Evolutionary conservation across 2,329 filamentous ascomycete species (phyloP).

Genomic region (Xylariaceae sp.): DNA sequence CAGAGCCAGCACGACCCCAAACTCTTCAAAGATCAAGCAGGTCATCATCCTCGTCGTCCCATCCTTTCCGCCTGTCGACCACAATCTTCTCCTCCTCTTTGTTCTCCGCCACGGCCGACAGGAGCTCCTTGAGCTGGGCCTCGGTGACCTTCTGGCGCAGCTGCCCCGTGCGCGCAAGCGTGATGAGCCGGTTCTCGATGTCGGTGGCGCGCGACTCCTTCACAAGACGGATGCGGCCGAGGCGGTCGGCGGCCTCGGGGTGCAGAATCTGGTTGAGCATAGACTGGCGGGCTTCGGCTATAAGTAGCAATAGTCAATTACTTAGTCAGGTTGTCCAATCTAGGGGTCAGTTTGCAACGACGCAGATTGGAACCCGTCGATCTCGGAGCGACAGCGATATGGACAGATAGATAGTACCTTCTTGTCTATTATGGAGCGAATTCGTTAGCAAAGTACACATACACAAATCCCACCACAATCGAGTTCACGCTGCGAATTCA

Average conservation of each 20-base stretch:
- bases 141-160: slow-evolving; percentile 84
- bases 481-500: neutral
- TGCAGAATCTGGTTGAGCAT: slow-evolving; percentile 91
- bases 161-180: slow-evolving; percentile 84
- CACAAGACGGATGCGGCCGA: slow-evolving; percentile 91
- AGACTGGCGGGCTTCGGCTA: slow-evolving; percentile 65
- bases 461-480: neutral
- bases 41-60: slow-evolving; percentile 79
- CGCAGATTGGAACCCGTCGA: neutral
- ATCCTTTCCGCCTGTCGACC: slow-evolving; percentile 75
- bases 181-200: slow-evolving; percentile 89
- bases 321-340: neutral
- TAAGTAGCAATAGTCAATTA: neutral
- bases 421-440: slow-evolving; percentile 35
- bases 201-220: slow-evolving; percentile 87
- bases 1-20: too few relatives aligned
- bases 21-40: slow-evolving; percentile 54
- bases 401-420: slow-evolving; percentile 28
- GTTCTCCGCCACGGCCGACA: slow-evolving; percentile 78
- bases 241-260: slow-evolving; percentile 86
- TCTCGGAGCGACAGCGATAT: neutral
- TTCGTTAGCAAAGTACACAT: slow-evolving; percentile 12
- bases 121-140: slow-evolving; percentile 84
- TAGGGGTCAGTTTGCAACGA: too few relatives aligned
- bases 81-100: slow-evolving; percentile 81